Evolutionary conservation across 2,329 filamentous ascomycete species (phyloP).

Genomic region (Tetracladium maxilliforme): DNA sequence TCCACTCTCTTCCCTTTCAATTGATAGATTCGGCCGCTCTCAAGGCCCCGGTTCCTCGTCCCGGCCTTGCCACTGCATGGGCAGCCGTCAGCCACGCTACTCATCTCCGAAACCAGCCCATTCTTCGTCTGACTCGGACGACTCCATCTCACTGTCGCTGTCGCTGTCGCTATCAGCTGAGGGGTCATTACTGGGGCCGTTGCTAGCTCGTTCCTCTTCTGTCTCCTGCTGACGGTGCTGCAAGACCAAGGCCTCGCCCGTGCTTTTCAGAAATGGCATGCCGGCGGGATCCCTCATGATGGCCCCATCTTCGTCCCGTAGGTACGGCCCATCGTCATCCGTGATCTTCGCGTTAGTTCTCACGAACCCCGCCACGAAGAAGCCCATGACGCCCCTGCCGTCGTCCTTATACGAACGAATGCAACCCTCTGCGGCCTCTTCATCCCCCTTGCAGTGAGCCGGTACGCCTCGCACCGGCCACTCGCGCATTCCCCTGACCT

Average conservation of each 20-base stretch:
- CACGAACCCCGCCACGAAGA: conserved; percentile 85
- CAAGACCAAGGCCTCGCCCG: conserved; percentile 5
- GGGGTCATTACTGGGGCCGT: no score
- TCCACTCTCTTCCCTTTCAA: no score
- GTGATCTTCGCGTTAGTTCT: conserved; percentile 25
- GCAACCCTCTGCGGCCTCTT: conserved; percentile 54
- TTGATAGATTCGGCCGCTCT: no score
- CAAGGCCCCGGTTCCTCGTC: no score
- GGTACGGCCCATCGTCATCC: conserved; percentile 12
- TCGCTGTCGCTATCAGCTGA: no score
- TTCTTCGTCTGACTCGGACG: no score
- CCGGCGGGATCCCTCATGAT: conserved; percentile 15
- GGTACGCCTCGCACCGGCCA: conserved; percentile 56
- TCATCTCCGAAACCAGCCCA: no score
- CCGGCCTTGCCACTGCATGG: no score
- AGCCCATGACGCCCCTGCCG: conserved; percentile 77
- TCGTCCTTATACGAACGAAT: conserved; percentile 73
- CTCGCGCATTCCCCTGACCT: conserved; percentile 58
- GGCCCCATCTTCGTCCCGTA: conserved; percentile 13
- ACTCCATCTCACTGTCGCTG: no score
- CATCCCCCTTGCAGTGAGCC: conserved; percentile 23
- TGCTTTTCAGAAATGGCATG: conserved; percentile 17
- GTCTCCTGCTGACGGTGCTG: no score
- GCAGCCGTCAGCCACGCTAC: no score
- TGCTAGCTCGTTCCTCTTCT: no score